Evolutionary conservation across 208 protist species (phyloP), one percentile per base, ranked within the genome.

Genomic region (Acanthamoeba pearcei): DNA sequence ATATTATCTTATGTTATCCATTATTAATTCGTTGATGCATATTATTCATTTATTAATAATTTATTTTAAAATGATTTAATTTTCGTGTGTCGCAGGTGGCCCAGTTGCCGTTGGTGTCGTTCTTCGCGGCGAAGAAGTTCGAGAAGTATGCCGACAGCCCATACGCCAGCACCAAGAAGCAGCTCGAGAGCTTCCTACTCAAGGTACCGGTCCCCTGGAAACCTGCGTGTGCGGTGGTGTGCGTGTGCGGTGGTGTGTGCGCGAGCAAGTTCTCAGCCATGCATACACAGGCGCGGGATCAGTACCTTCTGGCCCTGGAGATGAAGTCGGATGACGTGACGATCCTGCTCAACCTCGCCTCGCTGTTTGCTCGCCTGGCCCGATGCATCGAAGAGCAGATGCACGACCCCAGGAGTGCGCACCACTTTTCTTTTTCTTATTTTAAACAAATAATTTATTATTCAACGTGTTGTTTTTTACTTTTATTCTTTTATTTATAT

Each of bases 81-180:
- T n/a, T n/a, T n/a, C n/a, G n/a, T n/a, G n/a, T n/a, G n/a, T n/a
- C n/a, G n/a, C n/a, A 92, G 86, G 86, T 92, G 42, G 86, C 86
- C 19, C 86, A 92, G 46, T 55, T 92, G 29, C 86, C 86, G 17
- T 49, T 92, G 66, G 86, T 92, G 42, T 92, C 86, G 9, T 92
- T 92, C 66, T 92, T 92, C 35, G 86, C 86, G 19, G 86, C 86
- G 10, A 92, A 92, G 66, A 92, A 92, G 62, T 74, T 29, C 29
- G 86, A 92, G 86, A 92, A 92, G 66, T 92, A 55, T 53, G 86
- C 66, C 27, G 86, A 92, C 42, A 92, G 86, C 38, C 64, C 86
- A 1, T 92, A 92, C 35, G 86, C 86, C 60, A 92, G 86, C 62
- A 92, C 86, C 32, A 92, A 92, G 86, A 92, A 92, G 86, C 86